Base-by-base conservation (phyloP, 805 yeast species). In the Saturnispora sanitii region DNA sequence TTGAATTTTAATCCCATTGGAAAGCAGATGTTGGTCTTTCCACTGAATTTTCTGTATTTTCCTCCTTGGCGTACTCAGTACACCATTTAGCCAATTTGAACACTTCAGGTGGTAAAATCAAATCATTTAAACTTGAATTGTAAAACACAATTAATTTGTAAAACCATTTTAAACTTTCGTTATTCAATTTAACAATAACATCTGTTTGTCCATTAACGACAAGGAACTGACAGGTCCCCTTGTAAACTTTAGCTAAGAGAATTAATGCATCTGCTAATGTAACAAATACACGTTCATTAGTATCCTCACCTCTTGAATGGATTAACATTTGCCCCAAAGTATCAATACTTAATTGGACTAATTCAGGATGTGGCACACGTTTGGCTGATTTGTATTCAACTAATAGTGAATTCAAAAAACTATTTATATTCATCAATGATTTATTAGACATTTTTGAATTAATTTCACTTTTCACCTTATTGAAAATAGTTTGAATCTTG, bases 61-160 rank as follows among this genome's bases (percentile, higher is more conserved):
- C 75, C 15, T 74, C 76, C 40, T 74, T 63, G 13, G 80, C 80
- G 23, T 70, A 70, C 49, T 80, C 87, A 42, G 79, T 68, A 21
- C 82, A 82, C 79, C 84, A 76, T 52, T 79, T 78, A 15, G 85
- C 85, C 46, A 81, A 64, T 46, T 73, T 75, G 51, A 75, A 74
- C 4, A 82, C 82, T 35, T 75, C 75, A 3, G 80, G 73, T 38
- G 74, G 68, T 33, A 82, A 61, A 20, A 75, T 67, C 48, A 82
- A 69, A 50, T 80, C 87, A 53, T 79, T 79, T 45, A 82, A 59
- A 35, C 75, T 67, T 32, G 66, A 70, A 53, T 79, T 79, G 56
- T 77, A 82, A 49, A 71, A 70, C 28, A 81, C 62, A 23, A 82
- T 79, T 34, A 82, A 66, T 45, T 76, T 77, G 52, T 75, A 72